Percentiles rank a stretch among this genome's conserved stretches.
Conservation (phyloP, 2,329 filamentous ascomycete genomes). For the Diaporthe humulicola region DNA sequence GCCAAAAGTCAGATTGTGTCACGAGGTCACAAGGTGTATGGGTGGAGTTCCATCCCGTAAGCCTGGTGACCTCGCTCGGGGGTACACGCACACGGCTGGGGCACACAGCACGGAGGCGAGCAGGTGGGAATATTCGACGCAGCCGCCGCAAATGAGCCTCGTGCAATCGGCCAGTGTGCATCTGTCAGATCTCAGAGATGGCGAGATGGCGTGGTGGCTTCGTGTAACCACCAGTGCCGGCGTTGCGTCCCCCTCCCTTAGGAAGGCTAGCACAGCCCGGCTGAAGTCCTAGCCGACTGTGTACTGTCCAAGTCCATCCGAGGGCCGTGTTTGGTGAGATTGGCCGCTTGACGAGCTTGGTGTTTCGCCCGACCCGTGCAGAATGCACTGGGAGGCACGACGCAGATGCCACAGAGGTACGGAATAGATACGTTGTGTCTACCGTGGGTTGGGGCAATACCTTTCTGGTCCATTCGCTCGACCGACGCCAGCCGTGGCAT, state of each 20-base stretch:
- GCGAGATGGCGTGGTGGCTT: constrained; percentile 32
- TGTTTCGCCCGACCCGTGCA: constrained; percentile 9
- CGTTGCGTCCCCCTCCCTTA: constrained; percentile 20
- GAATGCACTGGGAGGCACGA: not conserved
- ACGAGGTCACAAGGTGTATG: constrained; percentile 27
- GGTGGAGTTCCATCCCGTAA: constrained; percentile 13
- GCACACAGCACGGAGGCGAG: constrained; percentile 10
- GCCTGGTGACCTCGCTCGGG: constrained; percentile 25
- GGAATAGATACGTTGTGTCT: not conserved
- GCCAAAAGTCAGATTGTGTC: constrained; percentile 26
- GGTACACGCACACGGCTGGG: constrained; percentile 10
- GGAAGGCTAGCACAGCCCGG: constrained; percentile 15
- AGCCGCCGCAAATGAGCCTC: constrained; percentile 22
- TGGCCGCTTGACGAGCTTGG: constrained; percentile 9
- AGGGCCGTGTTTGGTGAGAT: constrained; percentile 1
- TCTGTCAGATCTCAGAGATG: constrained; percentile 33
- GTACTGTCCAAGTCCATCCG: constrained; percentile 1
- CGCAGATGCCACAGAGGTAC: not conserved
- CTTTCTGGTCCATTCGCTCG: not conserved
- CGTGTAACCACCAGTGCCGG: constrained; percentile 35
- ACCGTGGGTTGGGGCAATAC: not conserved
- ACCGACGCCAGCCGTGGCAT: constrained; percentile 9
- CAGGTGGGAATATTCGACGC: constrained; percentile 4
- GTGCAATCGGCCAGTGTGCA: constrained; percentile 15
- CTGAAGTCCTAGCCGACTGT: constrained; percentile 9